Evolutionary conservation across 2,329 filamentous ascomycete genomes (phyloP).

Genomic region (Neonectria magnoliae): DNA sequence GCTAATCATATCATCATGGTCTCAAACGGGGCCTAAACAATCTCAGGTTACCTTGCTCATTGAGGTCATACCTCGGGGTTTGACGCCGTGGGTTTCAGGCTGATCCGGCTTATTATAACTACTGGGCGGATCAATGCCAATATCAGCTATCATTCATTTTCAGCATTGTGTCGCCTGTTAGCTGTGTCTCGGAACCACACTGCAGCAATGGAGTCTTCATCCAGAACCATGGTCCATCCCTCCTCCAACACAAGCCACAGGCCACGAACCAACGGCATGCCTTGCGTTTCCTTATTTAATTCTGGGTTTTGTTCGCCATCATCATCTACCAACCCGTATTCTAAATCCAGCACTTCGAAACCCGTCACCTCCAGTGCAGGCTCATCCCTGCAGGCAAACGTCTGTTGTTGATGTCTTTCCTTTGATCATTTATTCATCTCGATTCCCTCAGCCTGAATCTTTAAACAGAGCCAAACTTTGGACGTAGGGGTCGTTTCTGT

Average conservation of each 20-base stretch:
- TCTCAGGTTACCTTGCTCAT: constrained; percentile 4
- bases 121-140: not conserved
- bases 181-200: not conserved
- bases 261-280: not conserved
- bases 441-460: too few species aligned
- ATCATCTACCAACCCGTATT: not conserved
- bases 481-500: too few species aligned
- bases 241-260: not conserved
- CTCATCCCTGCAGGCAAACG: not conserved
- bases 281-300: not conserved
- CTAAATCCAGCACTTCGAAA: not conserved
- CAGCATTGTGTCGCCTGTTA: not conserved
- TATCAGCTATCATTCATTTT: not conserved
- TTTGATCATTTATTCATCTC: not conserved
- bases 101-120: not conserved
- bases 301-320: not conserved
- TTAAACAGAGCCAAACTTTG: not conserved
- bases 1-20: constrained; percentile 7
- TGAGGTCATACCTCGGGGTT: constrained; percentile 7
- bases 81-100: not conserved
- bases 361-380: not conserved
- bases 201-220: not conserved
- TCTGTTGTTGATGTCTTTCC: not conserved
- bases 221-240: not conserved
- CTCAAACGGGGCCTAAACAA: constrained; percentile 3